A percentile compares a stretch with the other conserved stretches of the same genome.
phyloP scores from a whole-genome alignment of 139 green algal genomes.

The Coelastrella sp. region DNA sequence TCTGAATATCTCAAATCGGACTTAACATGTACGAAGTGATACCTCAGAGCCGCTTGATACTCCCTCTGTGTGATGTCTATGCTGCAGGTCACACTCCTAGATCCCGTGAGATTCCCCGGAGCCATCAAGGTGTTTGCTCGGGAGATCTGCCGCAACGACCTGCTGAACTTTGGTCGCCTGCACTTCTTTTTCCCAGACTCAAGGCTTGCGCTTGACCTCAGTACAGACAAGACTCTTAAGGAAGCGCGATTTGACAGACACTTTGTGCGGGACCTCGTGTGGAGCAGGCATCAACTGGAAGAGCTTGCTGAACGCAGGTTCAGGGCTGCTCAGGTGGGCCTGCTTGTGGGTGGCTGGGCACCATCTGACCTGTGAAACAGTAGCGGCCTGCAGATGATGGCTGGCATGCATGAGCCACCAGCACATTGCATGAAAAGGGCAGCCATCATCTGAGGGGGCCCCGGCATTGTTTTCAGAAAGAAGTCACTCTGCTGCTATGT shows the following conservation, averaged over 20 bases:
- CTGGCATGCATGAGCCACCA: too few relatives aligned
- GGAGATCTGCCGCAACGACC: conserved; percentile 89
- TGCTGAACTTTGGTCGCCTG: conserved; percentile 92
- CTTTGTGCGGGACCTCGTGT: conserved; percentile 91
- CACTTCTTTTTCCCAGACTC: conserved; percentile 95
- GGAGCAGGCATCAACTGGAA: conserved; percentile 92
- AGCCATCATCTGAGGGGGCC: too few relatives aligned
- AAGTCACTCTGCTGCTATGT: too few relatives aligned
- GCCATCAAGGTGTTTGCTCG: conserved; percentile 91
- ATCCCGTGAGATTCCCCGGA: conserved; percentile 84
- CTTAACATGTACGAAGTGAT: too few relatives aligned
- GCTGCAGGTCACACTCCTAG: conserved; percentile 84
- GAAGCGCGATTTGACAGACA: conserved; percentile 90
- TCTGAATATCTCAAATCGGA: too few relatives aligned
- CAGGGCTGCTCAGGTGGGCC: conserved; percentile 72
- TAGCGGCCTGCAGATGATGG: too few relatives aligned
- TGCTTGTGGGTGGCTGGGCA: background rate
- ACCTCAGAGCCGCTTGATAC: too few relatives aligned
- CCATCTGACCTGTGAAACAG: too few relatives aligned
- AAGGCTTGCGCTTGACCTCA: conserved; percentile 85
- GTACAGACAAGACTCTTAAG: conserved; percentile 90
- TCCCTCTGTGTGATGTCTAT: background rate
- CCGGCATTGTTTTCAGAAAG: too few relatives aligned
- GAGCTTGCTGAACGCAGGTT: conserved; percentile 90
- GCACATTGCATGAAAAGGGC: too few relatives aligned